Evolutionary conservation across 2,329 filamentous ascomycete species (phyloP).

Genomic region (Nothomitra cinnamomea): DNA sequence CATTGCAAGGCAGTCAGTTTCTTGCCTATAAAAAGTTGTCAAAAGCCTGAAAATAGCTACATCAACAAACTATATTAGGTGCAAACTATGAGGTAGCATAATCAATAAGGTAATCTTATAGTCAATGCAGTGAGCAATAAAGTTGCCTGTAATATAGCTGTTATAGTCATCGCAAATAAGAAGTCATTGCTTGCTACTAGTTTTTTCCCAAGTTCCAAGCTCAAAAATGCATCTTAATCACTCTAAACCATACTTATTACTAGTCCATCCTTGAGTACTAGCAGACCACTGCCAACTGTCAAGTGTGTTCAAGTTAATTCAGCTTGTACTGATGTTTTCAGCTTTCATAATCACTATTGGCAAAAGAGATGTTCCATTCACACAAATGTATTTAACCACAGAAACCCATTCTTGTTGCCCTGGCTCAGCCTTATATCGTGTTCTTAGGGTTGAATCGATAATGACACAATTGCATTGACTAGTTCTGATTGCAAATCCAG

Average conservation of each 20-base stretch:
- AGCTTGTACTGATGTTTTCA: background rate
- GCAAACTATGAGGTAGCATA: too few relatives aligned
- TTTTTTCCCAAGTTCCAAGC: background rate
- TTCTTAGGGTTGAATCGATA: background rate
- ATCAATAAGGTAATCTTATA: too few relatives aligned
- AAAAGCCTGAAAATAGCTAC: too few relatives aligned
- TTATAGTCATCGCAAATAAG: too few relatives aligned
- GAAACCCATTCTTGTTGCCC: background rate
- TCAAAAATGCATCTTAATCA: too few relatives aligned
- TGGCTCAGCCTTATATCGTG: background rate
- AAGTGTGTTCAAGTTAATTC: background rate
- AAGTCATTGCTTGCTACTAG: background rate
- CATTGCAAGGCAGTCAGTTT: background rate
- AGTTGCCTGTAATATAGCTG: too few relatives aligned
- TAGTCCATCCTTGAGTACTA: background rate
- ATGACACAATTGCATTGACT: too few relatives aligned
- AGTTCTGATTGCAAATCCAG: too few relatives aligned
- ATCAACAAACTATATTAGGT: background rate
- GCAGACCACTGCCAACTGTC: background rate
- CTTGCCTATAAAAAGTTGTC: background rate
- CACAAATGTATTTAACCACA: background rate
- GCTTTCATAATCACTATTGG: background rate
- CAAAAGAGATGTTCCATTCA: background rate
- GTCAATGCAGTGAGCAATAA: too few relatives aligned
- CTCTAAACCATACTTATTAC: too few relatives aligned